Base-by-base conservation (phyloP, 352 stramenopile genomes). In the Phytophthora palmivora region DNA sequence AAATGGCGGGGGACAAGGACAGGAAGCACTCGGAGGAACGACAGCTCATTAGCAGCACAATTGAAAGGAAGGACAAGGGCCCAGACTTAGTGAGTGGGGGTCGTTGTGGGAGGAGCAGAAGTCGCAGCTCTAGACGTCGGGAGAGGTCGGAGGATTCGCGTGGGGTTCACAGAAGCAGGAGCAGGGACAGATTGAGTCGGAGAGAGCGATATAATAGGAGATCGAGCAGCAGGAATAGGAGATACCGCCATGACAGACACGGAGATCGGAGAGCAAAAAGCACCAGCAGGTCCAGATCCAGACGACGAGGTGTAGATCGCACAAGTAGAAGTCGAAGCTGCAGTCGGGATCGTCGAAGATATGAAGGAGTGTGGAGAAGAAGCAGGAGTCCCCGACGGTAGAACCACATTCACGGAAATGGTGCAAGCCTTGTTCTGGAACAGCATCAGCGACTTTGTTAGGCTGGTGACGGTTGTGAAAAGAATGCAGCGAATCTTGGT, bases 1-100 rank as follows among this genome's bases (percentile, higher is more conserved):
- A 93, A 61, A 76, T 93, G 57, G 82, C 82, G 0, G 77, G 73
- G 15, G 68, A 74, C 15, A 84, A 86, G 39, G 44, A 67, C 42
- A 58, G 58, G 24, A 73, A 57, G 41, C n/a, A 45, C 16, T 53
- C 30, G 22, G 43, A 47, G 15, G 16, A 54, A 14, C 50, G 58
- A 24, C 30, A 58, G 14, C 18, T 44, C 11, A 26, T 4, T 0
- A 47, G 18, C 21, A 42, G 32, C 12, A 47, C 9, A 24, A 7
- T 10, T 28, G 43, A 9, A 21, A 18, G 1, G 12, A 48, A 62
- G 43, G 18, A 54, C 12, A 28, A 8, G 19, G 42, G 44, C 49
- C 12, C 8, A 30, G 7, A 33, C 8, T 4, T 22, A 43, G 15
- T 11, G 14, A 37, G n/a, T 55, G n/a, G 5, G 4, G 19, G 42